A percentile compares a stretch with the other conserved stretches of the same genome.
Evolutionary conservation across 1,284 basidiomycete species (phyloP).

Genomic region (Sporisorium sorghi): DNA sequence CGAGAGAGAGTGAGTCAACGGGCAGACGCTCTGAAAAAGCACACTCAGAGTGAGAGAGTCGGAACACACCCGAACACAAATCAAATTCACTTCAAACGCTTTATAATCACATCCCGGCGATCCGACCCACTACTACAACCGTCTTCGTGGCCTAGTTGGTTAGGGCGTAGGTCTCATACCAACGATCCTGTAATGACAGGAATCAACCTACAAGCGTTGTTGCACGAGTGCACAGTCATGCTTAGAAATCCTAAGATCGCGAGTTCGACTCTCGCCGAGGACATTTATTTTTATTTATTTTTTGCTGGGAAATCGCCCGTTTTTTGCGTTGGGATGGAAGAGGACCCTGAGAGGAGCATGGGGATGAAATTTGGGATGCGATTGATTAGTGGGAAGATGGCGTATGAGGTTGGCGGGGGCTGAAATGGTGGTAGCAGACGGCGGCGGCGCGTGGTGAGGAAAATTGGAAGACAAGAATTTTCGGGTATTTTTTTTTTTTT

Average conservation of each 20-base stretch:
- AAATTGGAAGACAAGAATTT: not conserved
- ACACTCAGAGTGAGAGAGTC: too few relatives aligned
- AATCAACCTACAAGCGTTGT: constrained; percentile 29
- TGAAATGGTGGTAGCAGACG: constrained; percentile 2
- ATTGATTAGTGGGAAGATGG: not conserved
- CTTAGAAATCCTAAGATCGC: constrained; percentile 50
- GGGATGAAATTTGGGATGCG: not conserved
- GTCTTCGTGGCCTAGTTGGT: constrained; percentile 54
- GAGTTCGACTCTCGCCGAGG: constrained; percentile 54
- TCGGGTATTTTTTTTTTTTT: too few relatives aligned
- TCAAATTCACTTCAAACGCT: not conserved
- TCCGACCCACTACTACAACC: too few relatives aligned
- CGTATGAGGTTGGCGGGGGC: not conserved
- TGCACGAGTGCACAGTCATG: too few relatives aligned
- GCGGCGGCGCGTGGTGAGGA: not conserved
- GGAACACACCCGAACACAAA: not conserved
- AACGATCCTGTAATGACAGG: constrained; percentile 40
- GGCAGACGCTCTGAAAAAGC: too few relatives aligned
- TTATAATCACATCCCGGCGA: not conserved
- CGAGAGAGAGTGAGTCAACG: not conserved
- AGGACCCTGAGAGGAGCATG: not conserved
- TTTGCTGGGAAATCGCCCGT: too few relatives aligned
- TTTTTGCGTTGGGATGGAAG: not conserved
- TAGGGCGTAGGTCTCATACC: constrained; percentile 55
- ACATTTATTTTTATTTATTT: constrained; percentile 30